These are phyloP conservation scores for Colletotrichum sp. DNA, from an alignment of 2,329 filamentous ascomycete genomes.

Conservation along the genomic window DNA sequence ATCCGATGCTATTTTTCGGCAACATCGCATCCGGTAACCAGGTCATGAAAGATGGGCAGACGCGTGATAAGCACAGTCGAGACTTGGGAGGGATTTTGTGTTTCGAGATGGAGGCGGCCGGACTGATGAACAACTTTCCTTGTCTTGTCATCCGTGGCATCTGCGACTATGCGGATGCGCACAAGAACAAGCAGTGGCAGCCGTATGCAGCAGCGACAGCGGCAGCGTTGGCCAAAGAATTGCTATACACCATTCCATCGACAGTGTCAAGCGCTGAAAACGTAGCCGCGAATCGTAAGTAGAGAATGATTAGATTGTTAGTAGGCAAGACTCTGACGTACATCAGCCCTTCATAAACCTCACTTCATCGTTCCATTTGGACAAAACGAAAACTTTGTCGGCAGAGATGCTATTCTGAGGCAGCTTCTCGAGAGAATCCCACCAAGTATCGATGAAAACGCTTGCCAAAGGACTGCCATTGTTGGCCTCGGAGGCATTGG, in stretches of 20 bases:
- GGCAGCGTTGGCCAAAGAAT: conserved; percentile 26
- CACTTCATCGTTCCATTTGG: background rate
- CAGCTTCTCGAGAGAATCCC: conserved; percentile 19
- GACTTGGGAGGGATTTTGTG: conserved; percentile 5
- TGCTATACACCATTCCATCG: background rate
- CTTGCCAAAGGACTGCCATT: conserved; percentile 30
- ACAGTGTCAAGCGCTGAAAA: accelerated
- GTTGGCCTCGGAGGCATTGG: conserved; percentile 39
- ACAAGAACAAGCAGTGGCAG: conserved; percentile 42
- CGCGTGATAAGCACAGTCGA: background rate
- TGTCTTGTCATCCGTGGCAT: conserved; percentile 40
- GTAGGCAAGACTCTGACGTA: no score
- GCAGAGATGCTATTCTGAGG: background rate
- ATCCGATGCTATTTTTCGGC: background rate
- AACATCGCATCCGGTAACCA: conserved; percentile 17
- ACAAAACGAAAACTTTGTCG: background rate
- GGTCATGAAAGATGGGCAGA: conserved; percentile 15
- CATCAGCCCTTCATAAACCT: background rate
- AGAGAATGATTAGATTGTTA: background rate
- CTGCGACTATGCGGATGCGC: conserved; percentile 41
- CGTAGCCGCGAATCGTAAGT: background rate
- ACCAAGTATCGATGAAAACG: conserved; percentile 1
- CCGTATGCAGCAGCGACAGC: conserved; percentile 35
- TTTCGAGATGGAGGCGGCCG: conserved; percentile 34
- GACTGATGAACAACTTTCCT: conserved; percentile 27